Percentiles rank a stretch among this genome's conserved stretches.
Conservation (phyloP, 495 filamentous ascomycete genomes). For the Hapsidospora chrysogenum region DNA sequence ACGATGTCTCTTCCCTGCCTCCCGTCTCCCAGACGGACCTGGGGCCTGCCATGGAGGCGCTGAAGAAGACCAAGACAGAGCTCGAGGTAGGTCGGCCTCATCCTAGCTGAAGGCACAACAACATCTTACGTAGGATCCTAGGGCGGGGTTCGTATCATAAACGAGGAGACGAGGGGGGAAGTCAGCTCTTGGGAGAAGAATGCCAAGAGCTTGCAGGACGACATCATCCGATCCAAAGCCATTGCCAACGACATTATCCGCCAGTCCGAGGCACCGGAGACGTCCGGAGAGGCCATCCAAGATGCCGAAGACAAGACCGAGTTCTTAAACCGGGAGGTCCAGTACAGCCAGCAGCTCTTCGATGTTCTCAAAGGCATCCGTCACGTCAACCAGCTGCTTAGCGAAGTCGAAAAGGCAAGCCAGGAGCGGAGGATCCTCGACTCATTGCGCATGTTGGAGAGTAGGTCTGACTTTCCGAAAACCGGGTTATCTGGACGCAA, state of each 20-base stretch:
- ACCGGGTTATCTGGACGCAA: background rate
- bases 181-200: slow-evolving; percentile 72
- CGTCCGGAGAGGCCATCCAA: slow-evolving; percentile 37
- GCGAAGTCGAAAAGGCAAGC: slow-evolving; percentile 31
- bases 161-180: slow-evolving; percentile 56
- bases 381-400: slow-evolving; percentile 30
- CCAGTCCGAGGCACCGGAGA: slow-evolving; percentile 46
- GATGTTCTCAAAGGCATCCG: slow-evolving; percentile 43
- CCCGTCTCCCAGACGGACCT: slow-evolving; percentile 38
- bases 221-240: slow-evolving; percentile 55
- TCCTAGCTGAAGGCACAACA: background rate
- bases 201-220: slow-evolving; percentile 65
- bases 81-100: slow-evolving; percentile 39
- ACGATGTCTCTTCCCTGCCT: slow-evolving; percentile 46
- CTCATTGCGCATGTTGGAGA: slow-evolving; percentile 31
- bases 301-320: slow-evolving; percentile 53
- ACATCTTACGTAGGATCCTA: slow-evolving; percentile 11
- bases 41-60: slow-evolving; percentile 41
- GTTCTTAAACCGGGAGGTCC: slow-evolving; percentile 57
- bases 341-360: slow-evolving; percentile 55
- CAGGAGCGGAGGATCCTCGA: slow-evolving; percentile 30
- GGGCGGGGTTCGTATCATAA: slow-evolving; percentile 55
- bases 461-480: slow-evolving; percentile 10
- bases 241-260: slow-evolving; percentile 61
- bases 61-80: slow-evolving; percentile 46